Evolutionary conservation across 164 flowering plant species (phyloP), one percentile per base, ranked within the genome.

Genomic region (Piper longum): DNA sequence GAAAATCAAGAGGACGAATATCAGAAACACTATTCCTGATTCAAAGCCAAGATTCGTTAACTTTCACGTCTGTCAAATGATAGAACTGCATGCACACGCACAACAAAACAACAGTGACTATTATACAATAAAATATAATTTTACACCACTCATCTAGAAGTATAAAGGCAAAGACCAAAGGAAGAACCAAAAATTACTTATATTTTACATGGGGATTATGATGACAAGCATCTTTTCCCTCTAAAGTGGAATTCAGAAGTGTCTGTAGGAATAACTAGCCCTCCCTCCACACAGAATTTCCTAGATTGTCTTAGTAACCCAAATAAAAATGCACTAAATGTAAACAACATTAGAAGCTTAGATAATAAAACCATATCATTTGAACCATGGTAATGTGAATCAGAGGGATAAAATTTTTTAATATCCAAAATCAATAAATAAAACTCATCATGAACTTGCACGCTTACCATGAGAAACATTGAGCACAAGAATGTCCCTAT

Each of bases 221-320:
- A 65, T 56, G 63, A 43, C 76, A 66, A 51, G 40, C 67, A 19
- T 64, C 64, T 54, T 75, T 79, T 43, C 72, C 64, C 65, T 70
- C 75, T 9, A 70, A 66, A 54, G 92, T 82, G 68, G 89, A 83
- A 71, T 75, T 70, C 67, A 90, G 76, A 68, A 88, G 60, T 56
- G 83, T 77, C 62, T 68, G 79, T 43, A 90, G 75, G 73, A 88
- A 88, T 63, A 77, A 62, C 62, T 88, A 66, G n/a, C n/a, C n/a
- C n/a, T 48, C 91, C 87, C 79, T 93, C 99, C 56, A 96, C 96
- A 74, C 84, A 93, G 69, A 87, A 82, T 76, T 87, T 93, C 71
- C 57, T 62, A 64, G 97, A 88, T 75, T 88, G 91, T 71, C 80
- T n/a, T 87, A 48, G 72, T 43, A 14, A 87, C 79, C 99, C 90